These are phyloP conservation scores for Myriosclerotinia duriaeana DNA, from an alignment of 2,329 filamentous ascomycete genomes.

Conservation along the genomic window DNA sequence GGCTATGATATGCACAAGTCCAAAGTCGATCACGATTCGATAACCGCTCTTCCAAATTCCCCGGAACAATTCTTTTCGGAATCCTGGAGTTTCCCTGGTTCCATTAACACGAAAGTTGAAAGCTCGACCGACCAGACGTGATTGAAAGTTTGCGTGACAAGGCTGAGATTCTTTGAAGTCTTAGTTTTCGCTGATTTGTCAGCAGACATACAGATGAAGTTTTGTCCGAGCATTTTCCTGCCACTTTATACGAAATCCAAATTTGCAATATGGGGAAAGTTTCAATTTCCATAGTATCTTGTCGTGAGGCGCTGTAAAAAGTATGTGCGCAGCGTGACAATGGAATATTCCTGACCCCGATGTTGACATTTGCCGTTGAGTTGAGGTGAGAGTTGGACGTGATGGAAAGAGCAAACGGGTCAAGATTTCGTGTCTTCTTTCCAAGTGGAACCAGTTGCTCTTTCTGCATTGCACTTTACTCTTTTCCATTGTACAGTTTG, in stretches of 20 bases:
- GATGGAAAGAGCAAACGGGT: background rate
- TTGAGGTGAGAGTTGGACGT: background rate
- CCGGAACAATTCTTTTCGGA: background rate
- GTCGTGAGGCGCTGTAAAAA: background rate
- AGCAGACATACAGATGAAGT: background rate
- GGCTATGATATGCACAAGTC: background rate
- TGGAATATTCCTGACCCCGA: background rate
- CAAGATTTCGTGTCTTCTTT: background rate
- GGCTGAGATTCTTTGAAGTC: slow-evolving; percentile 3
- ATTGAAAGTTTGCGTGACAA: background rate
- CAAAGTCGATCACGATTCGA: background rate
- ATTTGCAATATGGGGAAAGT: background rate
- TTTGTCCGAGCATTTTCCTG: background rate
- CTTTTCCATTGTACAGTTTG: background rate
- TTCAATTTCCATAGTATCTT: background rate
- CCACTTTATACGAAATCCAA: background rate
- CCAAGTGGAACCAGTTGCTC: slow-evolving; percentile 7
- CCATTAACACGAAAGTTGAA: background rate
- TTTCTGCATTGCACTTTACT: slow-evolving; percentile 1
- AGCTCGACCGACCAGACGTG: background rate
- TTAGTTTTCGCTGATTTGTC: slow-evolving; percentile 5
- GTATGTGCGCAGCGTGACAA: background rate
- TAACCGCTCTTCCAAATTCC: background rate
- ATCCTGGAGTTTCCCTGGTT: background rate
- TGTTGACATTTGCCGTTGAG: background rate